phyloP scores from a whole-genome alignment of 495 filamentous ascomycete species.

The Podospora fimiseda region DNA sequence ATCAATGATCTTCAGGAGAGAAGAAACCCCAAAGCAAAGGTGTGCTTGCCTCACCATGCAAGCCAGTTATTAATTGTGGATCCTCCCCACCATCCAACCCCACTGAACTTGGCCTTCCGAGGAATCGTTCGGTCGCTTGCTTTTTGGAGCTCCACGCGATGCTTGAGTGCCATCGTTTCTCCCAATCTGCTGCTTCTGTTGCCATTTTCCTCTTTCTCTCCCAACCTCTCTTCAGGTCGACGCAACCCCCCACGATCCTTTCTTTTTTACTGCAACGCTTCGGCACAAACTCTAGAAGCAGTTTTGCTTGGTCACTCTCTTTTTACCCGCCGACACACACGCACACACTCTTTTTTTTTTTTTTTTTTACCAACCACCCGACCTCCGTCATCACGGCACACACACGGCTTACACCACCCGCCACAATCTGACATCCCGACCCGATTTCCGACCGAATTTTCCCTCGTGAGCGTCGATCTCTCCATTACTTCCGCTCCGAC shows the following conservation, averaged over 20 bases:
- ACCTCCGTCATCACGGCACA: background rate
- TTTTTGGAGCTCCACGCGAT: slow-evolving; percentile 1
- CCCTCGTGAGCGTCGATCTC: too few relatives aligned
- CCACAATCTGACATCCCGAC: background rate
- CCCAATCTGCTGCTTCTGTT: slow-evolving; percentile 3
- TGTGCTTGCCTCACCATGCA: background rate
- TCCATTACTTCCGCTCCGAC: too few relatives aligned
- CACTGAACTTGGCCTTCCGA: background rate
- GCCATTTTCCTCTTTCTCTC: slow-evolving; percentile 1
- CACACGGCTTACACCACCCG: background rate
- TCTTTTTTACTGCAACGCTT: background rate
- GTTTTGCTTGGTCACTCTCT: background rate
- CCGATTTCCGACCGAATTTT: background rate
- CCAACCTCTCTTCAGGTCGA: slow-evolving; percentile 3
- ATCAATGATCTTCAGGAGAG: slow-evolving; percentile 14
- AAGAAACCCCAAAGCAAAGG: background rate
- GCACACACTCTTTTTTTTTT: background rate
- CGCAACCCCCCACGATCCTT: background rate
- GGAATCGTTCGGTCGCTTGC: background rate
- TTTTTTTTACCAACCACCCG: background rate
- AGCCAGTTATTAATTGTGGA: background rate
- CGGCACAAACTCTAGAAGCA: background rate
- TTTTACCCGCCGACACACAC: background rate
- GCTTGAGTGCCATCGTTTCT: slow-evolving; percentile 1
- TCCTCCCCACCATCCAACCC: background rate